phyloP scores from a whole-genome alignment of 352 stramenopile species.

The Phytophthora uliginosa region DNA sequence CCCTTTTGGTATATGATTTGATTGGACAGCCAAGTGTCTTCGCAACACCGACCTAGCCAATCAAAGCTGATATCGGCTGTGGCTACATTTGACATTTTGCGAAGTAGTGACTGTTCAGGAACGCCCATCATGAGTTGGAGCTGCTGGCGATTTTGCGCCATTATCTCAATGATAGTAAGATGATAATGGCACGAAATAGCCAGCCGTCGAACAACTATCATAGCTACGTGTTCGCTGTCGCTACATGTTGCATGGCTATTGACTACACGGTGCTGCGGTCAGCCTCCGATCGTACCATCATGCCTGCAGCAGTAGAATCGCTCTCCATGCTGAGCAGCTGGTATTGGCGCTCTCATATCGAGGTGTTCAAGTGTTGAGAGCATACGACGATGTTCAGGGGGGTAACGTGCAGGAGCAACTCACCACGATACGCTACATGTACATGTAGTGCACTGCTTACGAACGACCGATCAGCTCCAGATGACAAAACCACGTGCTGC shows the following conservation, averaged over 20 bases:
- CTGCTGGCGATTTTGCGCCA: neutral
- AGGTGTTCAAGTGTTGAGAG: too few species aligned
- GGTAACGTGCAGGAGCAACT: too few species aligned
- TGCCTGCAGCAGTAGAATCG: neutral
- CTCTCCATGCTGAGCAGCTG: too few species aligned
- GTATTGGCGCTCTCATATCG: too few species aligned
- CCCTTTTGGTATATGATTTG: neutral
- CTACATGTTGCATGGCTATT: neutral
- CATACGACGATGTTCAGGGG: too few species aligned
- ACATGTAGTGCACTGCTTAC: too few species aligned
- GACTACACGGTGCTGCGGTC: neutral
- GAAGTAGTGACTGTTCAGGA: neutral
- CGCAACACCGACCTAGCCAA: neutral
- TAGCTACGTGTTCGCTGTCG: neutral
- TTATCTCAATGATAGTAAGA: neutral
- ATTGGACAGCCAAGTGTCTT: neutral
- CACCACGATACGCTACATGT: too few species aligned
- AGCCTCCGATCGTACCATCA: neutral
- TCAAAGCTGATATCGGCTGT: neutral
- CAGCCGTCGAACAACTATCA: neutral
- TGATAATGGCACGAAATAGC: slow-evolving; percentile 1
- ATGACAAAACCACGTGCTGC: too few species aligned
- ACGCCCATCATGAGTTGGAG: neutral
- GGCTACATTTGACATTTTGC: neutral
- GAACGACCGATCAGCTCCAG: too few species aligned